Conservation (phyloP, 108 stramenopile species). For the Discostella pseudostelligera region DNA sequence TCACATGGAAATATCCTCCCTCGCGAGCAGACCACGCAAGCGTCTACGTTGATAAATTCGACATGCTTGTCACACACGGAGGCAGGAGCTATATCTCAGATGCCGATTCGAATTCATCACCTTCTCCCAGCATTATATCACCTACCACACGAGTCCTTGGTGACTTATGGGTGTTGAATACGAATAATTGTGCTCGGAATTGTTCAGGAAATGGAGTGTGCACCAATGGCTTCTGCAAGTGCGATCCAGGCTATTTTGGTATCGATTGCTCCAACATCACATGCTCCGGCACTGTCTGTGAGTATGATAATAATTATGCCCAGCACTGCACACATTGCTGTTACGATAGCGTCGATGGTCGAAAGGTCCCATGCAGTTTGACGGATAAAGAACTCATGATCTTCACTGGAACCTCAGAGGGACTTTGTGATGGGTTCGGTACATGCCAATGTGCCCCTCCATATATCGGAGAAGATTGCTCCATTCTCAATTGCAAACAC, state of each 20-base stretch:
- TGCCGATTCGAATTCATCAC: slow-evolving; percentile 25
- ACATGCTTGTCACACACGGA: slow-evolving; percentile 70
- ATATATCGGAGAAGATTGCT: slow-evolving; percentile 78
- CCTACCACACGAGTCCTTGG: slow-evolving; percentile 44
- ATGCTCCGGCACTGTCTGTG: slow-evolving; percentile 84
- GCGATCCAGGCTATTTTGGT: slow-evolving; percentile 79
- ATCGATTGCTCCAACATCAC: slow-evolving; percentile 81
- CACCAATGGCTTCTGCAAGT: slow-evolving; percentile 70
- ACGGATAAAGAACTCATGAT: slow-evolving; percentile 25
- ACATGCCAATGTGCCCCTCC: slow-evolving; percentile 88
- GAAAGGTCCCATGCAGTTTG: slow-evolving; percentile 56
- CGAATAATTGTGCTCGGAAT: slow-evolving; percentile 67
- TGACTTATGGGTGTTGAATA: slow-evolving; percentile 71
- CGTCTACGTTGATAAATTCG: slow-evolving; percentile 38
- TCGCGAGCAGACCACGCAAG: slow-evolving; percentile 61
- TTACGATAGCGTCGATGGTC: slow-evolving; percentile 58
- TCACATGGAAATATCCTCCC: slow-evolving; percentile 56
- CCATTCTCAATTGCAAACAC: slow-evolving; percentile 69
- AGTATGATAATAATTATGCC: slow-evolving; percentile 55
- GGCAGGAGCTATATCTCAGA: slow-evolving; percentile 54
- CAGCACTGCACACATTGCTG: slow-evolving; percentile 83
- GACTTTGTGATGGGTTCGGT: slow-evolving; percentile 89
- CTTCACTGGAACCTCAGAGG: slow-evolving; percentile 67
- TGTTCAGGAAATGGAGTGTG: slow-evolving; percentile 78
- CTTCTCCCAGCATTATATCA: slow-evolving; percentile 17